These are phyloP conservation scores for Dipodascus geniculatus DNA, from an alignment of 805 yeast genomes.

Conservation along the genomic window DNA sequence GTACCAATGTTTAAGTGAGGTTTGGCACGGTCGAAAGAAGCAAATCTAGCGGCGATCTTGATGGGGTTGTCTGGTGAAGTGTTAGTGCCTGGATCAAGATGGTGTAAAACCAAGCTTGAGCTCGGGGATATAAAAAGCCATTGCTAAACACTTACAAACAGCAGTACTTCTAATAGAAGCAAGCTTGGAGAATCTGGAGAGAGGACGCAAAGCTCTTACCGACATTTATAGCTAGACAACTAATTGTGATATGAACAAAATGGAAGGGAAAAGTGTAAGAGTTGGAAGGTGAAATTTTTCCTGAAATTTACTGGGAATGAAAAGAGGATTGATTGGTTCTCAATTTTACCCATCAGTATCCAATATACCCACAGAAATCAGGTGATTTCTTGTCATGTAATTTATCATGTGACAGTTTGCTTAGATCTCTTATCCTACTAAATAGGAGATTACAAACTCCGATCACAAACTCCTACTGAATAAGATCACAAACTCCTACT, in stretches of 20 bases:
- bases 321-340: neutral
- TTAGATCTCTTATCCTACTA: no score
- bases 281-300: neutral
- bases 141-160: neutral
- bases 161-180: neutral
- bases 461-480: no score
- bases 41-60: slow-evolving; percentile 11
- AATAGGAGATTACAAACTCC: no score
- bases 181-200: neutral
- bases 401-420: no score
- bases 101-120: no score
- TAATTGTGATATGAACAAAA: neutral
- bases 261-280: no score
- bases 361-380: neutral
- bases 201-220: neutral
- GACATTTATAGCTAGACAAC: neutral
- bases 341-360: neutral
- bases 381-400: no score
- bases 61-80: neutral
- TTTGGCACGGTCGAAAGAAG: slow-evolving; percentile 84
- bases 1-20: slow-evolving; percentile 97
- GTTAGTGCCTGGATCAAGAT: no score
- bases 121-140: no score
- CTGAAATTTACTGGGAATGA: neutral
- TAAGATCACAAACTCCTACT: no score